phyloP scores from a whole-genome alignment of 2,329 filamentous ascomycete genomes.

The Hirsutella thompsonii region DNA sequence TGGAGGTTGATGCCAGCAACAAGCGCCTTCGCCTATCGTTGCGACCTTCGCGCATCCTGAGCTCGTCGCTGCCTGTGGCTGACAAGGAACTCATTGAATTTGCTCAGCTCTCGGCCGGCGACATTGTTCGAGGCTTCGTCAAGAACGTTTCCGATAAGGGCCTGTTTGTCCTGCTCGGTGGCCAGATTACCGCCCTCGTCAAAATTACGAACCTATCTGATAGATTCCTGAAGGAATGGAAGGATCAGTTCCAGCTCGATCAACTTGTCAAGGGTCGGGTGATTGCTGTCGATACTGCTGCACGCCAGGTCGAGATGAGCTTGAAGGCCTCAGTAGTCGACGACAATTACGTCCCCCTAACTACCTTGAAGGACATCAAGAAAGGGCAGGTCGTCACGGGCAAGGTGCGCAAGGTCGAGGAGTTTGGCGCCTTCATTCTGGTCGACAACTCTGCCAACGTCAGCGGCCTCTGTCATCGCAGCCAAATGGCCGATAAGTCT shows the following conservation, averaged over 20 bases:
- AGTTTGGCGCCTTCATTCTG: conserved; percentile 90
- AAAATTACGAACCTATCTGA: conserved; percentile 85
- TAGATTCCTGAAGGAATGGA: conserved; percentile 89
- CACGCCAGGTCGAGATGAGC: conserved; percentile 69
- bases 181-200: conserved; percentile 69
- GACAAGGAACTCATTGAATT: conserved; percentile 66
- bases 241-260: conserved; percentile 73
- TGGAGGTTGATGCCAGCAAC: conserved; percentile 68
- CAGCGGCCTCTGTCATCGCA: conserved; percentile 85
- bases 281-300: conserved; percentile 52
- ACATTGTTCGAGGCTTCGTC: conserved; percentile 81
- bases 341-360: conserved; percentile 59
- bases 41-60: conserved; percentile 78
- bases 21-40: conserved; percentile 74
- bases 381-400: conserved; percentile 75
- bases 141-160: conserved; percentile 84
- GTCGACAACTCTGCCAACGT: conserved; percentile 79
- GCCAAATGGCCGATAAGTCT: conserved; percentile 75
- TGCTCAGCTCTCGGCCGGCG: conserved; percentile 61
- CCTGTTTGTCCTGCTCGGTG: conserved; percentile 73
- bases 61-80: conserved; percentile 66
- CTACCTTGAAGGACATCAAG: conserved; percentile 66
- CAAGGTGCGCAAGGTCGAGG: conserved; percentile 84
- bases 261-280: conserved; percentile 86
- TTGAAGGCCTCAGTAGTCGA: conserved; percentile 78